phyloP scores from a whole-genome alignment of 345 rosid genomes.

The Limnanthes douglasii region DNA sequence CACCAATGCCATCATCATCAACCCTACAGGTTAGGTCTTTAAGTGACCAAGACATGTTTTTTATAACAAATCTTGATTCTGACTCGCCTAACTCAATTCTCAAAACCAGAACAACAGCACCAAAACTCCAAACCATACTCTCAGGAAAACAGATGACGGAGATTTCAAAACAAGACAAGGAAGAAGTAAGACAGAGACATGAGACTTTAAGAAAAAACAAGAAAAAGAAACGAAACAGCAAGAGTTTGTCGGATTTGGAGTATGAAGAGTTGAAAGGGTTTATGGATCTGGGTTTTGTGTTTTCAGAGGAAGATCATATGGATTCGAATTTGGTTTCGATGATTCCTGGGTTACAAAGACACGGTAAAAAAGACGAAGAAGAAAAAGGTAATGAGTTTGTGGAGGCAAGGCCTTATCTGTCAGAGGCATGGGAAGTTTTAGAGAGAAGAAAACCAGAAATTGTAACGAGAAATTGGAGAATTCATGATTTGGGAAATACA shows the following conservation, averaged over 20 bases:
- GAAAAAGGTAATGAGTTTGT: conserved; percentile 2
- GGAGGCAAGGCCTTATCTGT: conserved; percentile 38
- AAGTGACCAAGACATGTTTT: conserved; percentile 23
- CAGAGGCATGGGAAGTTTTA: conserved; percentile 43
- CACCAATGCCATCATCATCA: conserved; percentile 1
- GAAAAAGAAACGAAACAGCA: conserved; percentile 15
- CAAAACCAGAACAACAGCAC: conserved; percentile 5
- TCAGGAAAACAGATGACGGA: conserved; percentile 35
- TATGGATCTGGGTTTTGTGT: conserved; percentile 67
- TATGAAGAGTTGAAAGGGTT: conserved; percentile 59
- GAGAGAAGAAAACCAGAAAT: conserved; percentile 13
- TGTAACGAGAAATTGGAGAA: conserved; percentile 24
- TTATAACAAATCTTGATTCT: conserved; percentile 9
- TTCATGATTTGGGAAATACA: conserved; percentile 22
- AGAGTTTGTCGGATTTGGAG: conserved; percentile 54
- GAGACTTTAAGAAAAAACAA: conserved; percentile 7
- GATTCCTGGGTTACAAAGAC: conserved; percentile 47
- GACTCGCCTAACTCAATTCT: conserved; percentile 33
- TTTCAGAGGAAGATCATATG: conserved; percentile 41
- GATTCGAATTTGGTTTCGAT: conserved; percentile 34
- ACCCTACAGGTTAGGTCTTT: conserved; percentile 18
- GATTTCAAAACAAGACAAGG: conserved; percentile 1
- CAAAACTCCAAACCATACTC: conserved; percentile 33
- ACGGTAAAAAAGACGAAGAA: conserved; percentile 14
- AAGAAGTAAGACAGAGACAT: conserved; percentile 1